Conservation (phyloP, 2,329 filamentous ascomycete genomes). For the Nemania sp. region DNA sequence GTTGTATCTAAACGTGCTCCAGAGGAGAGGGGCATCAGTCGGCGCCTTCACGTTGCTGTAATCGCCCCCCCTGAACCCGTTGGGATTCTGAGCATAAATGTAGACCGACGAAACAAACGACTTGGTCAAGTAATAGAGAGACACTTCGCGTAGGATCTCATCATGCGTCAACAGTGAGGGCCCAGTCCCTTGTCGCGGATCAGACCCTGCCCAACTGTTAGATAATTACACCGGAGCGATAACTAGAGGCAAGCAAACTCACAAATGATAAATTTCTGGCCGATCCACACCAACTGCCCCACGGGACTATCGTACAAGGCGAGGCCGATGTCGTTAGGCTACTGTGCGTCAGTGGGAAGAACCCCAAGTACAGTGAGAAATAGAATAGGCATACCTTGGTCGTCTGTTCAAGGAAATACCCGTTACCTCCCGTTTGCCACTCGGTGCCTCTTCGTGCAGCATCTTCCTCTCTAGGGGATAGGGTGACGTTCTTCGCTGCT, state of each 20-base stretch:
- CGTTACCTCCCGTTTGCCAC: constrained; percentile 3
- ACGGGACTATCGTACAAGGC: constrained; percentile 15
- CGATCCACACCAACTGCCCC: constrained; percentile 16
- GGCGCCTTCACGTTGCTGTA: constrained; percentile 8
- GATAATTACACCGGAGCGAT: background rate
- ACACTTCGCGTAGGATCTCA: constrained; percentile 13
- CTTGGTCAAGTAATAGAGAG: constrained; percentile 7
- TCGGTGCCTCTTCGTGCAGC: background rate
- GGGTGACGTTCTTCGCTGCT: constrained; percentile 9
- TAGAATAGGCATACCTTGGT: constrained; percentile 9
- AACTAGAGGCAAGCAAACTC: background rate
- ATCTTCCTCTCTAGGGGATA: constrained; percentile 4
- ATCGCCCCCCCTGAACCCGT: background rate
- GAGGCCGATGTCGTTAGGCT: constrained; percentile 16
- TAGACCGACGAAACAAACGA: constrained; percentile 12
- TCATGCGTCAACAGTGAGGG: constrained; percentile 4
- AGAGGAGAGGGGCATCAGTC: constrained; percentile 16
- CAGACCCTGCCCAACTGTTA: constrained; percentile 11
- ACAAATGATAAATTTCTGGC: constrained; percentile 12
- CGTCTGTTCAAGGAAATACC: background rate
- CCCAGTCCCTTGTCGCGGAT: constrained; percentile 16
- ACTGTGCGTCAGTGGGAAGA: background rate
- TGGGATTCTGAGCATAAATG: constrained; percentile 10
- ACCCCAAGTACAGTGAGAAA: background rate
- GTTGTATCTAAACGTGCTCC: constrained; percentile 14